Conservation (phyloP, 2,329 filamentous ascomycete species). For the Trematosphaeria pertusa region DNA sequence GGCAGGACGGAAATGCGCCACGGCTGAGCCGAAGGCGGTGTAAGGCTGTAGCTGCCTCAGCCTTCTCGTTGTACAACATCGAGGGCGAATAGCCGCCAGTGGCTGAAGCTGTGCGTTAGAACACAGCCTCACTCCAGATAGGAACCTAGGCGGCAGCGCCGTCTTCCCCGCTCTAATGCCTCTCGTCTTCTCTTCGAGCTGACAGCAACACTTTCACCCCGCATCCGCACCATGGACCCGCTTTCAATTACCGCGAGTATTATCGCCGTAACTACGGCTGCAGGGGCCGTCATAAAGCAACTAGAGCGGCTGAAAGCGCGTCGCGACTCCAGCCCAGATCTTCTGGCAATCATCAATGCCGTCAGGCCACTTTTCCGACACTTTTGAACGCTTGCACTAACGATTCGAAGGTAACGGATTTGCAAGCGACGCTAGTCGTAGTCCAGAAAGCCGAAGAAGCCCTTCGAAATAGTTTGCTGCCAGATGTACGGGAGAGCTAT, state of each 20-base stretch:
- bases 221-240: no score
- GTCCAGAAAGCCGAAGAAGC: neutral
- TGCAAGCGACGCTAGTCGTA: slow-evolving; percentile 5
- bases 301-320: slow-evolving; percentile 1
- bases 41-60: no score
- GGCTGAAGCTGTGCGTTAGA: no score
- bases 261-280: slow-evolving; percentile 1
- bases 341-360: slow-evolving; percentile 5
- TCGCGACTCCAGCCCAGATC: neutral
- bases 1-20: no score
- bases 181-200: no score
- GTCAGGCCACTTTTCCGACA: neutral
- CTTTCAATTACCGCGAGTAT: slow-evolving; percentile 11
- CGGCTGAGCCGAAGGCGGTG: no score
- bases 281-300: neutral
- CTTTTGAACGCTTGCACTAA: neutral
- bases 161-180: no score
- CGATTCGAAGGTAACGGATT: slow-evolving; percentile 5
- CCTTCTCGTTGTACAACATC: no score
- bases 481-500: neutral
- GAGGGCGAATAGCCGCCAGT: no score
- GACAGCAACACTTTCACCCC: no score
- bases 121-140: no score
- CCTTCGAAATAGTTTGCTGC: neutral
- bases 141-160: no score